Evolutionary conservation across 805 yeast species (phyloP), one percentile per base, ranked within the genome.

Genomic region (Tetrapisispora iriomotensis): DNA sequence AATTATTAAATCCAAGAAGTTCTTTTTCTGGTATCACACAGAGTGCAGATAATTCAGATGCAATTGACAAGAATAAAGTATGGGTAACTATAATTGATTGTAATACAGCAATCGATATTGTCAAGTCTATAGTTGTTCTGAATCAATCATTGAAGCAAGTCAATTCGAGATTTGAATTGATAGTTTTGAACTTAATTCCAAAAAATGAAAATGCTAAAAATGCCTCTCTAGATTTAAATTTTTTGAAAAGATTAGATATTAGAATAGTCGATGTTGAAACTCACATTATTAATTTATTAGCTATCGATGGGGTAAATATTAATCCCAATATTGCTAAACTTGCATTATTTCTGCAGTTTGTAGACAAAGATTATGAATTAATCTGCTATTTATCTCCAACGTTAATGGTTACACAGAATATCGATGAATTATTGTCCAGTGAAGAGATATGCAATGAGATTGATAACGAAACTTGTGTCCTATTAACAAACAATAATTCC

Each of bases 381-480:
- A 54, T 55, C 21, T 58, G 64, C 46, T 59, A 53, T 39, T 38
- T 59, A 30, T 48, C 62, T 3, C 61, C 64, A 7, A 48, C 51
- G 9, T 47, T 56, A 21, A 40, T 56, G 48, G 48, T 56, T 5
- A 34, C 51, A 15, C 47, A 52, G 28, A 58, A 56, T 37, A 48
- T 55, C 19, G 64, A 59, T 37, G 61, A 56, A 36, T 46, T 59
- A 24, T 42, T 59, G 20, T 49, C 45, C 5, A 43, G 45, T 13
- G 44, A 46, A 17, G 55, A 50, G 30, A 47, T 58, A 6, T 42
- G 48, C 29, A 45, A 49, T 20, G 61, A 58, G 38, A 56, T 59
- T 26, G 64, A 60, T 40, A 60, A 60, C 38, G 64, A 60, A 40
- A 60, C 62, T 1, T 60, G 63, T 41, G 60, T 60, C 2, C 37